These are phyloP conservation scores for Alternaria angustiovoidea DNA, from an alignment of 2,329 filamentous ascomycete genomes.

Conservation along the genomic window DNA sequence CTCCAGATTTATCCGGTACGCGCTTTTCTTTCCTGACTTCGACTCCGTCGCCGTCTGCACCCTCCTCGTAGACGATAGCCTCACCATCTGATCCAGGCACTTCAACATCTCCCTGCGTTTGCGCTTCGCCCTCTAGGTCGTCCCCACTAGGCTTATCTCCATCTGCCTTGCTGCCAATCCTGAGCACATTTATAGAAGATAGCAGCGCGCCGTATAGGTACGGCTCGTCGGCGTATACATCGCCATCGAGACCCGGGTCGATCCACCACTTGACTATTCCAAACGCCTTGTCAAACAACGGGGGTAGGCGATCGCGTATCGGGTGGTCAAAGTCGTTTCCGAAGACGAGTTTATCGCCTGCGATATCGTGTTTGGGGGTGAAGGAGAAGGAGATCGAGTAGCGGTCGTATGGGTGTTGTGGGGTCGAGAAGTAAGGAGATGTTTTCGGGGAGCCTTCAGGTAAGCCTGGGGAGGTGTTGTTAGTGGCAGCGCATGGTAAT, in stretches of 20 bases:
- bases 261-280: constrained; percentile 89
- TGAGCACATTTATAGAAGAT: constrained; percentile 79
- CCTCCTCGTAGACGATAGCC: constrained; percentile 62
- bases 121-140: constrained; percentile 46
- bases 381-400: constrained; percentile 87
- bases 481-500: not conserved
- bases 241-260: constrained; percentile 88
- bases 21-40: constrained; percentile 50
- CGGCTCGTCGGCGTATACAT: constrained; percentile 85
- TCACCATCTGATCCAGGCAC: constrained; percentile 47
- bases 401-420: constrained; percentile 76
- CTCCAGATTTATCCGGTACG: constrained; percentile 51
- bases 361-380: constrained; percentile 72
- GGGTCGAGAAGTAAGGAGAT: constrained; percentile 78
- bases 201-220: constrained; percentile 86
- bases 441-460: constrained; percentile 73
- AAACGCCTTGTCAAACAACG: constrained; percentile 85
- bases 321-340: constrained; percentile 96
- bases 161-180: constrained; percentile 63
- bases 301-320: constrained; percentile 84
- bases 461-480: constrained; percentile 65
- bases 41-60: constrained; percentile 57
- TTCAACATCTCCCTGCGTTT: constrained; percentile 61
- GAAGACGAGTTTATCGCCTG: constrained; percentile 79
- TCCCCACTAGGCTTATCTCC: constrained; percentile 43